Base-by-base conservation (phyloP, 805 yeast species). In the Nematodospora valgi region DNA sequence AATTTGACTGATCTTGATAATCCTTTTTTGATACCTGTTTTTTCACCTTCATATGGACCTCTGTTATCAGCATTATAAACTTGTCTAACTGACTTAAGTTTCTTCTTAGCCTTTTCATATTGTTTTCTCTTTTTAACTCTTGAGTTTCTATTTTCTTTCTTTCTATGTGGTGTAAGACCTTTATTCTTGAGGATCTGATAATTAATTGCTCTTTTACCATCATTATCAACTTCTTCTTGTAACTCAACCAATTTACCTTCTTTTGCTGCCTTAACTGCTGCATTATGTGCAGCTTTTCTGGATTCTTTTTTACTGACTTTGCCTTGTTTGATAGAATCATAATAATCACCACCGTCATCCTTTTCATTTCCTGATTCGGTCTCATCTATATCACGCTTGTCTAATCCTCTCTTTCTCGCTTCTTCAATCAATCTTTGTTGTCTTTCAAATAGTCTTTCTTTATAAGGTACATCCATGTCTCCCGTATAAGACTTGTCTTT, bases 111-210 rank as follows among this genome's bases (percentile, higher is more conserved):
- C 58, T 77, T 74, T 45, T 87, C 98, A 69, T 85, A 93, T 78
- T 86, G 86, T 80, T 81, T 86, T 74, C 98, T 84, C 94, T 91
- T 93, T 75, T 93, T 93, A 52, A 93, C 98, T 67, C 98, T 82
- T 27, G 98, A 78, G 59, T 93, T 93, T 64, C 97, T 78, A 70
- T 85, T 80, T 46, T 86, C 96, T 74, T 93, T 93, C 71, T 86
- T 84, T 58, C 96, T 76, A 60, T 82, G 84, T 13, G 95, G 91
- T 1, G 97, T 89, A 44, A 93, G 78, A 54, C 98, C 98, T 69
- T 86, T 89, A 69, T 93, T 93, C 76, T 91, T 93, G 65, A 86
- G 72, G 44, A 93, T 93, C 69, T 91, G 98, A 66, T 82, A 93
- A 58, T 85, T 87, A 52, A 93, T 74, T 1, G 97, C 98, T 56